These are phyloP conservation scores for Vachellia collinsii DNA, from an alignment of 306 rosid genomes.

Conservation along the genomic window DNA sequence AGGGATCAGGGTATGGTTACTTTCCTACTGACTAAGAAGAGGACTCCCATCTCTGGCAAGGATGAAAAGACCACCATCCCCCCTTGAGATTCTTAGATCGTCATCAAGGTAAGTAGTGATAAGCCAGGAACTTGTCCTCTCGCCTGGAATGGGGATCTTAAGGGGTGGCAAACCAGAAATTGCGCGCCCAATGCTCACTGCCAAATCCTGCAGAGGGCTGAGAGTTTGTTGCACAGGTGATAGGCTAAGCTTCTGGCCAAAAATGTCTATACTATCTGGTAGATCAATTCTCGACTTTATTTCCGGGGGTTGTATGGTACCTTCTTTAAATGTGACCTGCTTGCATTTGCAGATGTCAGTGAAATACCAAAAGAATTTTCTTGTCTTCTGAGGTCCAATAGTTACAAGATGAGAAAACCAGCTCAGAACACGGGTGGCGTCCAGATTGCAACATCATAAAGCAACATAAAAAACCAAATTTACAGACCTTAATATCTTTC, in stretches of 20 bases:
- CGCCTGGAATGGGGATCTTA: conserved; percentile 86
- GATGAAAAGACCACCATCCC: conserved; percentile 93
- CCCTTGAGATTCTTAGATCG: conserved; percentile 89
- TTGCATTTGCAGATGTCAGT: conserved; percentile 33
- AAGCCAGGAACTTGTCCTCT: conserved; percentile 88
- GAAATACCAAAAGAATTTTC: conserved; percentile 21
- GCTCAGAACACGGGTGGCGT: conserved; percentile 12
- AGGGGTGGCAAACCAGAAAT: conserved; percentile 88
- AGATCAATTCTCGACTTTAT: conserved; percentile 76
- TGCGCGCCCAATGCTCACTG: conserved; percentile 59
- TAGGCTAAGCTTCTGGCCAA: conserved; percentile 79
- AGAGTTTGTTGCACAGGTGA: conserved; percentile 71
- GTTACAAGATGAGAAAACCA: conserved; percentile 22
- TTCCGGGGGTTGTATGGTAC: conserved; percentile 79
- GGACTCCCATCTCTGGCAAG: conserved; percentile 86
- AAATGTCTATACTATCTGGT: conserved; percentile 67
- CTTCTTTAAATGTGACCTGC: conserved; percentile 92
- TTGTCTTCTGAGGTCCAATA: conserved; percentile 13
- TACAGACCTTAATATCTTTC: conserved; percentile 11
- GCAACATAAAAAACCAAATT: conserved; percentile 20
- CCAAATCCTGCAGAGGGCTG: conserved; percentile 64
- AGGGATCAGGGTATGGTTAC: conserved; percentile 2
- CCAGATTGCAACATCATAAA: conserved; percentile 16
- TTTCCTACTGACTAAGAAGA: conserved; percentile 63
- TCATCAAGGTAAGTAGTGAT: conserved; percentile 78